Evolutionary conservation across 2,329 filamentous ascomycete species (phyloP).

Genomic region (Xenoacremonium recifei): DNA sequence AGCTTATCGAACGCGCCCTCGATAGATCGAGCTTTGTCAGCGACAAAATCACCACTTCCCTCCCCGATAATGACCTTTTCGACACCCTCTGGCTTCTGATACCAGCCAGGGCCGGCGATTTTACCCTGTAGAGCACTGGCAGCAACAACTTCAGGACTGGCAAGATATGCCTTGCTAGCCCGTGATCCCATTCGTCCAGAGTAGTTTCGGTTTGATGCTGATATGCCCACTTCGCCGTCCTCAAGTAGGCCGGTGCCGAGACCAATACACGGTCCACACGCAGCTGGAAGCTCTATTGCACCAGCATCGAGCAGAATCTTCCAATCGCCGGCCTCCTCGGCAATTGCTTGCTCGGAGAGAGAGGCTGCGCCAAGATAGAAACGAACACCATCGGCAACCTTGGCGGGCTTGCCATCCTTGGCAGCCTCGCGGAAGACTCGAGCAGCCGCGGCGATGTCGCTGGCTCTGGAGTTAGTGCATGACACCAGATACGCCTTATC

Average conservation of each 20-base stretch:
- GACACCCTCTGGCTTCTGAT: slow-evolving; percentile 66
- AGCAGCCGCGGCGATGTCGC: slow-evolving; percentile 78
- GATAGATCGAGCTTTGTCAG: slow-evolving; percentile 64
- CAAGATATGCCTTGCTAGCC: slow-evolving; percentile 75
- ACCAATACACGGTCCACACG: slow-evolving; percentile 85
- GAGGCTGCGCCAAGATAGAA: slow-evolving; percentile 93
- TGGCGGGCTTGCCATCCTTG: slow-evolving; percentile 61
- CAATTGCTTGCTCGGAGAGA: slow-evolving; percentile 68
- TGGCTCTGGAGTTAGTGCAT: slow-evolving; percentile 83
- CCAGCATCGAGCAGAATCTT: slow-evolving; percentile 77
- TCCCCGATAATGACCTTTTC: slow-evolving; percentile 69
- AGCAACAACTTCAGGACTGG: slow-evolving; percentile 87
- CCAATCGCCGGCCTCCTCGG: slow-evolving; percentile 85
- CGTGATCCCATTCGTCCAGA: slow-evolving; percentile 78
- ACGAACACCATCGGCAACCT: slow-evolving; percentile 72
- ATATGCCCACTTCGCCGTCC: slow-evolving; percentile 82
- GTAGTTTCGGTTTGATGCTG: slow-evolving; percentile 84
- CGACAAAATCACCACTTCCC: slow-evolving; percentile 63
- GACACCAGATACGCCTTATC: slow-evolving; percentile 85
- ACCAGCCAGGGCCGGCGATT: slow-evolving; percentile 76
- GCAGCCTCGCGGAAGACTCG: slow-evolving; percentile 78
- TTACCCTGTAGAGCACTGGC: slow-evolving; percentile 76
- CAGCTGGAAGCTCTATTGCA: slow-evolving; percentile 66
- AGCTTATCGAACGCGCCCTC: slow-evolving; percentile 72
- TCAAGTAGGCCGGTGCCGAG: slow-evolving; percentile 78